Evolutionary conservation across 345 rosid genomes (phyloP).

Genomic region (Punica granatum): DNA sequence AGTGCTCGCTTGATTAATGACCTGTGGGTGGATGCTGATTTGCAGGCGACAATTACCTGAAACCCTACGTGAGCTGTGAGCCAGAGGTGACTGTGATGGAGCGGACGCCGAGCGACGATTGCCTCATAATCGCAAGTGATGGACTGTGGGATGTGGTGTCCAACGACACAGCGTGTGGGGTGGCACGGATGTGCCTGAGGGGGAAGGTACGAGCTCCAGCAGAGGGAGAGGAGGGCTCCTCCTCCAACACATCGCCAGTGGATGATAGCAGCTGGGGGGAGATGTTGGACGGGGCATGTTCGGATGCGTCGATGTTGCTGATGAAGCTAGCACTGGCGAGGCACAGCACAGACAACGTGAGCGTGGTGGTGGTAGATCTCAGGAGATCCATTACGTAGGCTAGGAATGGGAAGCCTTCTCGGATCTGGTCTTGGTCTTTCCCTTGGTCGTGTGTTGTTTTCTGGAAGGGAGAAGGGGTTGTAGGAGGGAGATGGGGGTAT

Average conservation of each 20-base stretch:
- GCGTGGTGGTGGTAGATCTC: slow-evolving; percentile 77
- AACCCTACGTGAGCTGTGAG: slow-evolving; percentile 76
- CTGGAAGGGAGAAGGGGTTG: too few species aligned
- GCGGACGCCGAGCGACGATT: slow-evolving; percentile 66
- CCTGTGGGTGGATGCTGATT: neutral
- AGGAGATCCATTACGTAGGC: slow-evolving; percentile 12
- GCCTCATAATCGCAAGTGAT: slow-evolving; percentile 71
- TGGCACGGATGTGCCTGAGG: slow-evolving; percentile 54
- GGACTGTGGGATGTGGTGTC: slow-evolving; percentile 95
- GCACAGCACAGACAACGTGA: slow-evolving; percentile 74
- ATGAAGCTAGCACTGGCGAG: slow-evolving; percentile 74
- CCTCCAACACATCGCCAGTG: neutral
- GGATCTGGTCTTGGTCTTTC: too few species aligned
- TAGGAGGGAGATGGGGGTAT: too few species aligned
- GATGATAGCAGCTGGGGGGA: slow-evolving; percentile 17
- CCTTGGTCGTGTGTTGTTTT: too few species aligned
- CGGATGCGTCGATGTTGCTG: slow-evolving; percentile 61
- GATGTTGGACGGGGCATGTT: slow-evolving; percentile 45
- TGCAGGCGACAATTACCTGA: slow-evolving; percentile 75
- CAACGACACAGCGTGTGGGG: slow-evolving; percentile 65
- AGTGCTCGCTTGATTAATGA: too few species aligned
- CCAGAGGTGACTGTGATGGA: slow-evolving; percentile 72
- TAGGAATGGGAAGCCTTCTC: too few species aligned
- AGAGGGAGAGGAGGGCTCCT: slow-evolving; percentile 7
- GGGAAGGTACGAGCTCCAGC: slow-evolving; percentile 15